Base-by-base conservation (phyloP, 2,329 filamentous ascomycete species). In the Sporothrix euskadiensis region DNA sequence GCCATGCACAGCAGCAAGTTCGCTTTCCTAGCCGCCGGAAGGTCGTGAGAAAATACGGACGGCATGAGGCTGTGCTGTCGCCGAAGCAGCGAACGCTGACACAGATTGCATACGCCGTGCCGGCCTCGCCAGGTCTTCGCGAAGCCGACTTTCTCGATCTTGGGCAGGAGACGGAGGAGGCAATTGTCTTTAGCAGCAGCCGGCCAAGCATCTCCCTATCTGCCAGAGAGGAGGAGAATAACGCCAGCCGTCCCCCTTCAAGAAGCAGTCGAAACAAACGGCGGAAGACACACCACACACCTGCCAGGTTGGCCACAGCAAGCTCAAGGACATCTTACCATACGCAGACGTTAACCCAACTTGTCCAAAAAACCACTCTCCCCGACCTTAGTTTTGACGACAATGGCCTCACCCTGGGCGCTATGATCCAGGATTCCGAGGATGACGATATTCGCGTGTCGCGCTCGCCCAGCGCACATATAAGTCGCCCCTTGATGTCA, bases 311-410 rank as follows among this genome's bases (percentile, higher is more conserved):
- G 22, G 1, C 68, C 6, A 22, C 56, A 4, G 14, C 69, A 3
- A 77, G 74, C 30, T 22, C 79, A 78, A 35, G 35, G 4, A 26
- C 52, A 16, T 79, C 77, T 4, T 80, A 79, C 47, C 77, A 80
- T 44, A 81, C 80, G 0, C 81, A 81, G 73, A 81, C 80, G 4
- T 49, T 82, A 59, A 81, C 81, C 1, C 80, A 82, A 74, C 76
- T 81, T 52, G 73, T 80, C n/a, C 77, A 78, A 6, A 70, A 65
- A 10, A 19, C 32, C 8, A 26, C 35, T 7, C 9, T n/a, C 61
- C 69, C 26, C 70, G 71, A 2, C 69, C 66, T 4, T 3, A 74
- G 75, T 14, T 70, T 41, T 49, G 75, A 59, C n/a, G 73, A 75
- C n/a, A 71, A 76, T 30, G 72, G 74, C 7, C 73, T 74, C 8